Evolutionary conservation across 768 basidiomycete genomes (phyloP).

Genomic region (Strobilomyces echinocephalus): DNA sequence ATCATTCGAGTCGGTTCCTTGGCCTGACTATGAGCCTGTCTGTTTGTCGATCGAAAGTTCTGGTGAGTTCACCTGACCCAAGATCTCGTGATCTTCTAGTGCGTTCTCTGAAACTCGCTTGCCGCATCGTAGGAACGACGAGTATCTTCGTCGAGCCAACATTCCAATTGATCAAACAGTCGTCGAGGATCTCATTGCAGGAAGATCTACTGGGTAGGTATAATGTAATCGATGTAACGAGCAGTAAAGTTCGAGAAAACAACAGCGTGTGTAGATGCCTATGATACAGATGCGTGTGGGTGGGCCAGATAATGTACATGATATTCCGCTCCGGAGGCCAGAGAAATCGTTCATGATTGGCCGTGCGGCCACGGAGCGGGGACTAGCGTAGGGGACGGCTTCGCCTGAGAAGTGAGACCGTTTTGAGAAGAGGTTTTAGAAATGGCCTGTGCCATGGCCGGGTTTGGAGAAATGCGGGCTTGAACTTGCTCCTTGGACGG

Average conservation of each 20-base stretch:
- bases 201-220: neutral
- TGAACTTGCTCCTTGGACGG: constrained; percentile 26
- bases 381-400: constrained; percentile 23
- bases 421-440: constrained; percentile 18
- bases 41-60: constrained; percentile 33
- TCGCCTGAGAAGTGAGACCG: constrained; percentile 11
- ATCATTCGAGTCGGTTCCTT: neutral
- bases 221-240: constrained; percentile 13
- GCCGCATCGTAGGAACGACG: constrained; percentile 42
- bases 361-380: constrained; percentile 20
- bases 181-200: constrained; percentile 36
- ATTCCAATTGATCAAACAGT: constrained; percentile 40
- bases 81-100: neutral
- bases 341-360: constrained; percentile 7
- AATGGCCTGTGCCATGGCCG: constrained; percentile 1
- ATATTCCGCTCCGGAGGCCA: neutral
- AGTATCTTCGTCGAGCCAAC: constrained; percentile 39
- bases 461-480: constrained; percentile 16
- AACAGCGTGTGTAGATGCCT: constrained; percentile 21
- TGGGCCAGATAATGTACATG: constrained; percentile 1
- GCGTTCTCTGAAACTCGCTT: neutral
- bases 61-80: constrained; percentile 33
- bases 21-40: neutral
- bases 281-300: constrained; percentile 28
- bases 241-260: neutral